These are phyloP conservation scores for Periconia digitata DNA, from an alignment of 2,329 filamentous ascomycete species.

Conservation along the genomic window DNA sequence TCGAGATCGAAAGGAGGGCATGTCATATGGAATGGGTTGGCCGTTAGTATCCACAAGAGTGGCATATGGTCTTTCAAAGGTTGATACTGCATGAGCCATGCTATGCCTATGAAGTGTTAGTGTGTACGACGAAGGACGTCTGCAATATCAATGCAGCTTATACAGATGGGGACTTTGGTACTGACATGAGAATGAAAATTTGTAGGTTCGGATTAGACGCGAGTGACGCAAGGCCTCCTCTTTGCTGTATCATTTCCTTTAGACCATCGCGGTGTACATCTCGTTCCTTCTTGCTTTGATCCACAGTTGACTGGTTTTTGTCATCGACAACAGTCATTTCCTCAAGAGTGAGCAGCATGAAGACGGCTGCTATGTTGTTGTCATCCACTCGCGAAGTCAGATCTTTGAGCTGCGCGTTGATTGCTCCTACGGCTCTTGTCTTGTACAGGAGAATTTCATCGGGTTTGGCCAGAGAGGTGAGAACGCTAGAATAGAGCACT, in stretches of 20 bases:
- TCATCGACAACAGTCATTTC: constrained; percentile 29
- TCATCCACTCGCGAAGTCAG: constrained; percentile 25
- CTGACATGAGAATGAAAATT: constrained; percentile 36
- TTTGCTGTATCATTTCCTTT: constrained; percentile 34
- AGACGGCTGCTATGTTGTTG: constrained; percentile 35
- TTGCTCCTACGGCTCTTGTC: constrained; percentile 26
- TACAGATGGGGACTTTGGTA: neutral
- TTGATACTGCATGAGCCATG: constrained; percentile 31
- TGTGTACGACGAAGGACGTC: neutral
- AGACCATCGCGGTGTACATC: constrained; percentile 33
- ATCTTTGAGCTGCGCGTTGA: constrained; percentile 30
- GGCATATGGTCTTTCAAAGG: constrained; percentile 33
- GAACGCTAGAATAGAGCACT: constrained; percentile 27
- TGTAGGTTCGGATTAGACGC: constrained; percentile 32
- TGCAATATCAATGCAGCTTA: neutral
- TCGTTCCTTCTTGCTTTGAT: constrained; percentile 23
- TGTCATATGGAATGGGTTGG: constrained; percentile 23
- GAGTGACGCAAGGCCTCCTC: constrained; percentile 34
- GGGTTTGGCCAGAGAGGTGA: constrained; percentile 21
- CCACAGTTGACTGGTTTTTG: constrained; percentile 14
- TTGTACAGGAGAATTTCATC: constrained; percentile 21
- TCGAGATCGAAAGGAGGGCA: constrained; percentile 14
- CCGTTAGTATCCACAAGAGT: constrained; percentile 21
- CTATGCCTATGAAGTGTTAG: constrained; percentile 31
- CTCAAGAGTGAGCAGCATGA: constrained; percentile 35